Base-by-base conservation (phyloP, 345 rosid genomes). In the Citrus hindsii region DNA sequence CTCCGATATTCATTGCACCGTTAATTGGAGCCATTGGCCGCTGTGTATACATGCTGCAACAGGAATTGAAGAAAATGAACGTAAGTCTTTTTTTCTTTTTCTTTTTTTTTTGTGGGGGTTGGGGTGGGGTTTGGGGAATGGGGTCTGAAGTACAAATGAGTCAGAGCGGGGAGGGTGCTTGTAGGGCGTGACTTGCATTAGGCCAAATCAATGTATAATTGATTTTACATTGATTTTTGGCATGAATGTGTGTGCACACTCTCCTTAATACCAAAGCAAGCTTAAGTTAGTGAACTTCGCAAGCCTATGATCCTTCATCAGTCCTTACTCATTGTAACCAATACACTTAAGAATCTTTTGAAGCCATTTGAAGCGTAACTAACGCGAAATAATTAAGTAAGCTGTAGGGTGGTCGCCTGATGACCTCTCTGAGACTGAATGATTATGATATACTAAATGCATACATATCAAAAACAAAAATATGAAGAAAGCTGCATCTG, bases 31-130 rank as follows among this genome's bases (percentile, higher is more conserved):
- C 83, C 63, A 67, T 77, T 27, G 79, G 75, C 32, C 65, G 74
- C 21, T 77, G 77, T 14, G 73, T 4, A 63, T 85, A 77, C 58
- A 67, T 69, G 79, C 90, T 87, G 80, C 85, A 81, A 53, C 28
- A 65, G 33, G 33, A 77, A 69, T 53, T 25, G 60, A 2, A 58
- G 61, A 2, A 16, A 21, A 53, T 46, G 53, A 4, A 56, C 28
- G 46, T 16, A 58, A 42, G 56, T 4, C 3, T 16, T 51, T 22
- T 35, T 32, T 32, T 32, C 3, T 0, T 5, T 35, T 66, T 37
- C 37, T 0, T 0, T 2, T 33, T 33, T 1, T 5, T 65, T 3
- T 40, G 7, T 6, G 38, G 38, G 7, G 8, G 9, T 6, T 1
- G 1, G 37, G 7, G 37, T 7, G 38, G 6, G 4, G 37, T 35